Conservation (phyloP, 2,329 filamentous ascomycete species). For the Aspergillus fumigatus region DNA sequence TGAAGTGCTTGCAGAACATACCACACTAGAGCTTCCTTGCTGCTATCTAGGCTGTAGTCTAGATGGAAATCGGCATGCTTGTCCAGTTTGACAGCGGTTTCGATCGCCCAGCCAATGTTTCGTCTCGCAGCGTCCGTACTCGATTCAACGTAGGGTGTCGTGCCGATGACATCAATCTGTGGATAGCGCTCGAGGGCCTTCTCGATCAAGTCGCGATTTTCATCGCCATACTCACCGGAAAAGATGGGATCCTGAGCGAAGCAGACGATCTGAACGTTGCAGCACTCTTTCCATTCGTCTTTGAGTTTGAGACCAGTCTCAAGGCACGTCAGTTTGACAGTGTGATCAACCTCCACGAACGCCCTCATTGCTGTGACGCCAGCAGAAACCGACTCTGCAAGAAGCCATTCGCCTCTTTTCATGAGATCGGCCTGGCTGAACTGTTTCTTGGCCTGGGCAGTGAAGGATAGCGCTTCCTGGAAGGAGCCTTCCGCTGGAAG, state of each 20-base stretch:
- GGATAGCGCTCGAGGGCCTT: constrained; percentile 37
- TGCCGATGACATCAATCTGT: constrained; percentile 58
- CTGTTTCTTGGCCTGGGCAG: constrained; percentile 55
- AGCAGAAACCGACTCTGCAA: constrained; percentile 59
- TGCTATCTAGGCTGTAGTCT: constrained; percentile 60
- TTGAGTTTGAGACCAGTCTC: constrained; percentile 56
- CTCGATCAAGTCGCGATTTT: constrained; percentile 50
- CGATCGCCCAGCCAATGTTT: constrained; percentile 62
- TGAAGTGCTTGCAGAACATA: constrained; percentile 51
- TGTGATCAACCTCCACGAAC: constrained; percentile 66
- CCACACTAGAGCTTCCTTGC: constrained; percentile 50
- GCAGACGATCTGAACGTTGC: constrained; percentile 62
- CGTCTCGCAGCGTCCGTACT: constrained; percentile 43
- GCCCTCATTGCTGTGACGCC: constrained; percentile 67
- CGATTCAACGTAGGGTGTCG: constrained; percentile 66
- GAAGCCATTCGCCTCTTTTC: constrained; percentile 59
- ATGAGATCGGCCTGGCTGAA: constrained; percentile 62
- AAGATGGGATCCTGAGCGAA: constrained; percentile 69
- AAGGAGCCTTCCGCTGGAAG: constrained; percentile 58
- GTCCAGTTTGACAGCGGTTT: constrained; percentile 45
- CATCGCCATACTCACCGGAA: constrained; percentile 48
- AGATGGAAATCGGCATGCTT: constrained; percentile 67
- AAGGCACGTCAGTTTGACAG: constrained; percentile 55
- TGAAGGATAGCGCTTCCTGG: constrained; percentile 59
- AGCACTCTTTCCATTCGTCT: constrained; percentile 47